Evolutionary conservation across 2,329 filamentous ascomycete species (phyloP).

Genomic region (Thielaviopsis musarum): DNA sequence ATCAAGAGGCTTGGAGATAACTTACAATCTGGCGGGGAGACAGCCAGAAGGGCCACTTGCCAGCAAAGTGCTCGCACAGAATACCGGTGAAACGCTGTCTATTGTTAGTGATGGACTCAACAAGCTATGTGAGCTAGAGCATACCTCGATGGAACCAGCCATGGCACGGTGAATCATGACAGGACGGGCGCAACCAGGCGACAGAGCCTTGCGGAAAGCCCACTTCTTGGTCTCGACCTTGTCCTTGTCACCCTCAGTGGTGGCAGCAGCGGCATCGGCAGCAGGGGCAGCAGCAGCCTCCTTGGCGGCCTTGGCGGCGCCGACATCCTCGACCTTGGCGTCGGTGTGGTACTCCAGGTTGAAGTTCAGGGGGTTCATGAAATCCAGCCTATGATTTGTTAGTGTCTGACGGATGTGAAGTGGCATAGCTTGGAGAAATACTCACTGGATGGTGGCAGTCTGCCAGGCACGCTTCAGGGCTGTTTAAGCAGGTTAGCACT

Average conservation of each 20-base stretch:
- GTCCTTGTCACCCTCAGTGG: conserved; percentile 26
- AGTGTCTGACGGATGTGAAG: not conserved
- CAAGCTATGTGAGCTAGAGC: not conserved
- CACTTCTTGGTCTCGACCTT: conserved; percentile 23
- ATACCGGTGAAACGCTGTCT: conserved; percentile 49
- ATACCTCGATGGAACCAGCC: conserved; percentile 41
- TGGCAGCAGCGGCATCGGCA: conserved; percentile 16
- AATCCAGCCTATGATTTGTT: conserved; percentile 41
- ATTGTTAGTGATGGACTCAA: conserved; percentile 15
- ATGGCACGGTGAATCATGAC: conserved; percentile 82
- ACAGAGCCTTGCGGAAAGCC: conserved; percentile 31
- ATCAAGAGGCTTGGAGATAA: not conserved
- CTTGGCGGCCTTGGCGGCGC: conserved; percentile 13
- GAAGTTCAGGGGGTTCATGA: conserved; percentile 55
- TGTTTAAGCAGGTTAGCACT: not conserved
- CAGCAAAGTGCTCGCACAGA: conserved; percentile 67
- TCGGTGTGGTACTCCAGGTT: conserved; percentile 72
- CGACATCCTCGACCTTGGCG: conserved; percentile 28
- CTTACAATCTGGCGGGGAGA: conserved; percentile 57
- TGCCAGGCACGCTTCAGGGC: conserved; percentile 35
- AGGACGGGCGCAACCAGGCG: conserved; percentile 56
- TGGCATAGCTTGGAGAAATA: not conserved
- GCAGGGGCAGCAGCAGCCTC: conserved; percentile 20
- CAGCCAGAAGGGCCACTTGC: conserved; percentile 83
- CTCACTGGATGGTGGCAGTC: conserved; percentile 72